Evolutionary conservation across 345 rosid species (phyloP), one percentile per base, ranked within the genome.

Genomic region (Anacardium occidentale): DNA sequence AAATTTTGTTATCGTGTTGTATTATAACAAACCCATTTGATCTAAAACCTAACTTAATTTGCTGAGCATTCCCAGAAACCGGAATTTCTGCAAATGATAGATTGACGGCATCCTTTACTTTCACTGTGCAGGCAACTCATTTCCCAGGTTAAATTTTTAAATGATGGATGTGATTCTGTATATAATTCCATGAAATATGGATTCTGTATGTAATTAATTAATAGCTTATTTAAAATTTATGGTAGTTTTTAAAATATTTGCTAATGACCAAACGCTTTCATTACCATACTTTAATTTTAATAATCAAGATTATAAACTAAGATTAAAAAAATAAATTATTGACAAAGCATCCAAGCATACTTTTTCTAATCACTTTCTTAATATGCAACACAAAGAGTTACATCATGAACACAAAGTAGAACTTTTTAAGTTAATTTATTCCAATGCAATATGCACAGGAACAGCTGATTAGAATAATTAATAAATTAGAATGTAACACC

Each of bases 321-420:
- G 14, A 15, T 8, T 17, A 1, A 53, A 4, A 53, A 17, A 52
- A 5, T 21, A 55, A 50, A n/a, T n/a, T 32, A 20, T 52, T 17
- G 70, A 24, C 70, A 66, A 48, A 66, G 70, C 40, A 66, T 67
- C 60, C 37, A 53, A 67, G 48, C 61, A 4, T 42, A 17, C 54
- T 42, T 69, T 42, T 22, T 42, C 17, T 48, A 55, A 56, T 7
- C 26, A 50, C 74, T 71, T 48, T 50, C 48, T 14, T 51, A 21
- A 34, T 51, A 50, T 71, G 68, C 48, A 70, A 50, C 44, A 32
- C 58, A 7, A 70, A 47, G 50, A 61, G 14, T 15, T 22, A 14
- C 48, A 29, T 15, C 67, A 71, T 47, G 25, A 70, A n/a, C 54
- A 32, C 21, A 32, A 57, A 69, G 44, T 44, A 59, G 3, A 45